Conservation (phyloP, 768 basidiomycete genomes). For the Artomyces pyxidatus region DNA sequence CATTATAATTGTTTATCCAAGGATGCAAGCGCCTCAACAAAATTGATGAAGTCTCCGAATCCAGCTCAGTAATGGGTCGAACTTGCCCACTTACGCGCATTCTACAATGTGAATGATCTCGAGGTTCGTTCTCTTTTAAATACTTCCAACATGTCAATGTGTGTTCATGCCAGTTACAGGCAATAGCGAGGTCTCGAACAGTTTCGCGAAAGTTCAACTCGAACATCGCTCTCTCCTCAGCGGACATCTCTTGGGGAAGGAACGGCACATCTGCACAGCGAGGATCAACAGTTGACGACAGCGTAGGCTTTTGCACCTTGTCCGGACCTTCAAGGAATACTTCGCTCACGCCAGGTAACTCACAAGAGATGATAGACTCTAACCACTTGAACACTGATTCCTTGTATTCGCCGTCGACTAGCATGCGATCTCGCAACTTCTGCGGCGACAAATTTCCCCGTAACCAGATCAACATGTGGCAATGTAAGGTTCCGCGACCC, state of each 20-base stretch:
- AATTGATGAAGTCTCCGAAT: constrained; percentile 26
- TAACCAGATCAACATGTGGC: constrained; percentile 35
- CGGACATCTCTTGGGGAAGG: background rate
- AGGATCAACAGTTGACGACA: background rate
- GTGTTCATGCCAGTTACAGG: constrained; percentile 29
- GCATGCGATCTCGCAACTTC: background rate
- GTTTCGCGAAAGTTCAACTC: background rate
- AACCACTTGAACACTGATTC: constrained; percentile 17
- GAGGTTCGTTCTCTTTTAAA: constrained; percentile 15
- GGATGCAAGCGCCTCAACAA: constrained; percentile 28
- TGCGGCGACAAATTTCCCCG: constrained; percentile 12
- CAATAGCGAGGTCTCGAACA: constrained; percentile 12
- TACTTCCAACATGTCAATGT: constrained; percentile 32
- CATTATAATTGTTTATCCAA: constrained; percentile 36
- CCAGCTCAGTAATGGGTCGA: constrained; percentile 15
- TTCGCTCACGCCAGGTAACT: background rate
- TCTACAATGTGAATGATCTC: constrained; percentile 22
- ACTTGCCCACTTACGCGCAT: constrained; percentile 13
- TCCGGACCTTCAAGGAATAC: background rate
- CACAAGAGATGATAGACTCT: constrained; percentile 19
- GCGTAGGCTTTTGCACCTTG: background rate
- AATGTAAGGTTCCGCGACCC: constrained; percentile 31
- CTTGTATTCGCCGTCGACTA: constrained; percentile 15
- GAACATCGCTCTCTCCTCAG: background rate
- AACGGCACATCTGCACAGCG: background rate